Conservation (phyloP, 1,284 basidiomycete genomes). For the Melampsora americana region DNA sequence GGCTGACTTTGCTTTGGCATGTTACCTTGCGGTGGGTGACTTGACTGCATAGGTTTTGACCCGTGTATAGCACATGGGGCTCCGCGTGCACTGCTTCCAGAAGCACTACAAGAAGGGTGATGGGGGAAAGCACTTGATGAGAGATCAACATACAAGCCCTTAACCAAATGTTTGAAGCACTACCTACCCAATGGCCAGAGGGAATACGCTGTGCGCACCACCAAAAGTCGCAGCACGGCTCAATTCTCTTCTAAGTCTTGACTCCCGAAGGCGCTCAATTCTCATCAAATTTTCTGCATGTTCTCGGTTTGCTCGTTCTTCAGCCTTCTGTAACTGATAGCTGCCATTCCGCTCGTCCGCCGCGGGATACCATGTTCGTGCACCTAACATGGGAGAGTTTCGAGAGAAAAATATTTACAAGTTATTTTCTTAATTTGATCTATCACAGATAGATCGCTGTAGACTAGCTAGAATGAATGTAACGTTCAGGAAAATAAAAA, state of each 20-base stretch:
- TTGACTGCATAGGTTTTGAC: too few species aligned
- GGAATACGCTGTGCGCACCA: neutral
- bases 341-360: conserved; percentile 23
- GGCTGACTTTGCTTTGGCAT: too few species aligned
- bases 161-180: neutral
- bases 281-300: conserved; percentile 12
- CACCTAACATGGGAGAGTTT: conserved; percentile 2
- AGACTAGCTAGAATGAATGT: neutral
- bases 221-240: neutral
- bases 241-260: neutral
- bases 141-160: neutral
- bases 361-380: conserved; percentile 31
- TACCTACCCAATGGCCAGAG: neutral
- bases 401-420: neutral
- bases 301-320: conserved; percentile 20
- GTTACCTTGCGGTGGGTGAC: too few species aligned
- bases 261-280: conserved; percentile 18
- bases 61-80: too few species aligned
- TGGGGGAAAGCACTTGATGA: neutral
- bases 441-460: conserved; percentile 7
- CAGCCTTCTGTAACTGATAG: conserved; percentile 31
- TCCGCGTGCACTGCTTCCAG: neutral
- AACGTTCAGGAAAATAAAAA: neutral
- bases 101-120: neutral
- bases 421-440: neutral